Conservation (phyloP, 2,329 filamentous ascomycete species). For the Penicillium concentricum region DNA sequence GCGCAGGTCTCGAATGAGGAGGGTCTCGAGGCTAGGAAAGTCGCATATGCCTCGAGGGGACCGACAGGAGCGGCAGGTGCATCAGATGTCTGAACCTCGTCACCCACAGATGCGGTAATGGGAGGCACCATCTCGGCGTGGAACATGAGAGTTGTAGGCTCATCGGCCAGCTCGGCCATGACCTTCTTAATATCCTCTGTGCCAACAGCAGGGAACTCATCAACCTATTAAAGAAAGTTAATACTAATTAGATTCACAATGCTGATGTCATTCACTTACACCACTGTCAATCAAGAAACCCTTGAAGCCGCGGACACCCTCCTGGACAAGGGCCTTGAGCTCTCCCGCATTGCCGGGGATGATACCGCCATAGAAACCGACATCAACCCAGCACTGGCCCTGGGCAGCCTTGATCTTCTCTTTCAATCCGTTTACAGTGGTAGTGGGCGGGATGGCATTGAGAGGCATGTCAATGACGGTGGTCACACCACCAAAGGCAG, state of each 20-base stretch:
- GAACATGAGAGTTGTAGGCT: conserved; percentile 94
- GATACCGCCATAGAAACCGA: conserved; percentile 96
- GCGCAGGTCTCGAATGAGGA: conserved; percentile 89
- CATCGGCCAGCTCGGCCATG: conserved; percentile 75
- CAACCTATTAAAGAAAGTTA: conserved; percentile 59
- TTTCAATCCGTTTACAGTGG: conserved; percentile 75
- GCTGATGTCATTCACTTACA: conserved; percentile 54
- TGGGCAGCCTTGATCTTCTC: conserved; percentile 82
- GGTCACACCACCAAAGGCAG: conserved; percentile 92
- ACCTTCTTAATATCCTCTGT: conserved; percentile 74
- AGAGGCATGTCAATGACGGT: conserved; percentile 97
- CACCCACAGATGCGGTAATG: conserved; percentile 73
- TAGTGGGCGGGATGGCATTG: conserved; percentile 95
- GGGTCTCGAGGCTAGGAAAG: conserved; percentile 88
- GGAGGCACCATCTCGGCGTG: conserved; percentile 98
- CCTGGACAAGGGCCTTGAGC: conserved; percentile 75
- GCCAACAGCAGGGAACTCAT: conserved; percentile 93
- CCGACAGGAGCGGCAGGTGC: conserved; percentile 70
- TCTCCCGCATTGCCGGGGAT: conserved; percentile 84
- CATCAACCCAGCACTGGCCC: conserved; percentile 95
- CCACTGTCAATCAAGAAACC: conserved; percentile 96
- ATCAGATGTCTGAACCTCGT: conserved; percentile 68
- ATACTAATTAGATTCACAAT: neutral
- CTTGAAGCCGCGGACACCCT: conserved; percentile 92
- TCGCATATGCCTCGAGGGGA: conserved; percentile 74